A percentile compares a stretch with the other conserved stretches of the same genome.
Evolutionary conservation across 2,329 filamentous ascomycete genomes (phyloP).

Genomic region (Exophiala sp.): DNA sequence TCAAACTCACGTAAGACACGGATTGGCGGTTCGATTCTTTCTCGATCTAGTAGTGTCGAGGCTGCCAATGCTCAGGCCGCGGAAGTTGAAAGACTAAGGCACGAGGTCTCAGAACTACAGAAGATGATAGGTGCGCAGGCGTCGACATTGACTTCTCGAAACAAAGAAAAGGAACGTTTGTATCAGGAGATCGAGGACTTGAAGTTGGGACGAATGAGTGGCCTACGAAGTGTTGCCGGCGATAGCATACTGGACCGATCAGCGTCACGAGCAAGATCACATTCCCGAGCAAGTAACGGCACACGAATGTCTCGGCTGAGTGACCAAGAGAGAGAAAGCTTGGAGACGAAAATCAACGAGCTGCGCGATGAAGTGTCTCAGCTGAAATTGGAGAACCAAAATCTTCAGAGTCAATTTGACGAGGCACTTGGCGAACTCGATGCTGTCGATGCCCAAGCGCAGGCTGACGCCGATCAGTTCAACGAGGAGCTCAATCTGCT

Average conservation of each 20-base stretch:
- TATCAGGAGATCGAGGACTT: conserved; percentile 97
- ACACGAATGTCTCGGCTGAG: conserved; percentile 63
- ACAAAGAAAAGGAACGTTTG: conserved; percentile 88
- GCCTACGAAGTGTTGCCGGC: conserved; percentile 59
- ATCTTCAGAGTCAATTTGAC: conserved; percentile 78
- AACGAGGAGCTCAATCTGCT: conserved; percentile 76
- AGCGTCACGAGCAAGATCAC: conserved; percentile 76
- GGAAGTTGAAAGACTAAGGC: conserved; percentile 76
- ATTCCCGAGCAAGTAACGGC: conserved; percentile 68
- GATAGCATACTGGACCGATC: conserved; percentile 95
- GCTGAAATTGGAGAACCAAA: conserved; percentile 83
- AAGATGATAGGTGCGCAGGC: conserved; percentile 93
- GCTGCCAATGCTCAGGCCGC: conserved; percentile 55
- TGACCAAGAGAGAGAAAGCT: conserved; percentile 77
- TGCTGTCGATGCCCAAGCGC: conserved; percentile 65
- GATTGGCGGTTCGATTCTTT: conserved; percentile 36
- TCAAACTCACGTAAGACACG: conserved; percentile 35
- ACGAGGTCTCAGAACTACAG: conserved; percentile 87
- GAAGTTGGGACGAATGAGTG: conserved; percentile 77
- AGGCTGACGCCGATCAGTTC: conserved; percentile 75
- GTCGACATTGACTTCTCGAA: conserved; percentile 93
- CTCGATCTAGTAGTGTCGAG: conserved; percentile 40
- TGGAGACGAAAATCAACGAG: conserved; percentile 78
- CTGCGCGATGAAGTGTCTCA: conserved; percentile 83
- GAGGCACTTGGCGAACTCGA: conserved; percentile 77